Evolutionary conservation across 495 filamentous ascomycete species (phyloP).

Genomic region (Hypoxylon subgilvum): DNA sequence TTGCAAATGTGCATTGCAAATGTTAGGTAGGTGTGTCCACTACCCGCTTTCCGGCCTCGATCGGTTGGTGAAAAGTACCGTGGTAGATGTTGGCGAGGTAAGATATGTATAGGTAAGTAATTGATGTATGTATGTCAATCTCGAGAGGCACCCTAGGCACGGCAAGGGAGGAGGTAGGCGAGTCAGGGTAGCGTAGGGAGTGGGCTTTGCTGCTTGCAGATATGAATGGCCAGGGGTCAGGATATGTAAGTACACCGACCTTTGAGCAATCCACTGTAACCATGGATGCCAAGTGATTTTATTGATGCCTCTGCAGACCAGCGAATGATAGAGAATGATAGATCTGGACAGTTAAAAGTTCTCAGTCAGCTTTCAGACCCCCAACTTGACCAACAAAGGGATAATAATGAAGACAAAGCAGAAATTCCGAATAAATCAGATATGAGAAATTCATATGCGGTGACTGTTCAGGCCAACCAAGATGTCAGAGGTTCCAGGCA

Average conservation of each 20-base stretch:
- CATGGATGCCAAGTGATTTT: constrained; percentile 28
- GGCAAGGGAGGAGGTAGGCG: too few species aligned
- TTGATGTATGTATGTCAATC: constrained; percentile 26
- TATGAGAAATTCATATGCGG: too few species aligned
- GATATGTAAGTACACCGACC: constrained; percentile 33
- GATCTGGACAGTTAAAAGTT: constrained; percentile 23
- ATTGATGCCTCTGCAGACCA: constrained; percentile 23
- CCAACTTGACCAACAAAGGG: neutral
- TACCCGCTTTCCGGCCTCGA: constrained; percentile 25
- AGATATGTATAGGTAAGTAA: constrained; percentile 21
- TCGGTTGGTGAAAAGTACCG: constrained; percentile 17
- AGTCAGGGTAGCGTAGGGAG: constrained; percentile 7
- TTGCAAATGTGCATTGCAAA: constrained; percentile 12
- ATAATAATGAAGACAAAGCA: neutral
- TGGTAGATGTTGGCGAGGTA: constrained; percentile 7
- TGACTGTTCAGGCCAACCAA: constrained; percentile 17
- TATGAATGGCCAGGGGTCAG: constrained; percentile 22
- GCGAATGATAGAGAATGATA: constrained; percentile 22
- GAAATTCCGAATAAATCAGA: neutral
- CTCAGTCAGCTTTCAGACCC: constrained; percentile 22
- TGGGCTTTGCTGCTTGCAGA: constrained; percentile 32
- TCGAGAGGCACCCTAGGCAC: constrained; percentile 20
- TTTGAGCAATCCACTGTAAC: constrained; percentile 37
- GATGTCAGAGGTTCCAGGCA: constrained; percentile 4
- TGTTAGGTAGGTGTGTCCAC: constrained; percentile 10